Evolutionary conservation across 2,329 filamentous ascomycete species (phyloP).

Genomic region (Hymenoscyphus linearis): DNA sequence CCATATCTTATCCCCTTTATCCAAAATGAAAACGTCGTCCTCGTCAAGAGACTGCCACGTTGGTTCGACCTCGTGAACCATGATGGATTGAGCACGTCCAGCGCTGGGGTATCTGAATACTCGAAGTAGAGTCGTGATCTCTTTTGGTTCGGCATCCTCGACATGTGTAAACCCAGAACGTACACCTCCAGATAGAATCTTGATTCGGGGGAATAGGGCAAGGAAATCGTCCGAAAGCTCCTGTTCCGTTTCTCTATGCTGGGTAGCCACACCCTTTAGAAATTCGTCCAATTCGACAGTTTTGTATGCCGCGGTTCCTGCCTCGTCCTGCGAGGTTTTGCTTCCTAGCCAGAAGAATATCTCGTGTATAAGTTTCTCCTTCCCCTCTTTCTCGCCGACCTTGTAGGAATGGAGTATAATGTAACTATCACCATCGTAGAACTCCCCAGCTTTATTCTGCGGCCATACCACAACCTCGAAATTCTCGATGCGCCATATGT

Average conservation of each 20-base stretch:
- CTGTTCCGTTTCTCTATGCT: constrained; percentile 60
- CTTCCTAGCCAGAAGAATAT: constrained; percentile 67
- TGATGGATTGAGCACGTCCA: constrained; percentile 42
- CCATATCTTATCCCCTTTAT: constrained; percentile 59
- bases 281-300: constrained; percentile 67
- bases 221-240: constrained; percentile 47
- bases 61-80: constrained; percentile 60
- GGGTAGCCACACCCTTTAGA: constrained; percentile 53
- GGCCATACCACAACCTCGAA: constrained; percentile 62
- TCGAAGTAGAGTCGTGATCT: constrained; percentile 50
- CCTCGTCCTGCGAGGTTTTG: constrained; percentile 63
- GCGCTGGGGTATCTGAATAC: constrained; percentile 52
- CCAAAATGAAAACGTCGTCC: constrained; percentile 60
- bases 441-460: constrained; percentile 49
- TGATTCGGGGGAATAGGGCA: constrained; percentile 53
- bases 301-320: constrained; percentile 65
- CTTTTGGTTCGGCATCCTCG: constrained; percentile 40
- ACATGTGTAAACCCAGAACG: constrained; percentile 60
- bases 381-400: constrained; percentile 40
- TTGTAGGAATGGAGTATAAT: constrained; percentile 58
- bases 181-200: constrained; percentile 57
- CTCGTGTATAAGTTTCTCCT: constrained; percentile 51
- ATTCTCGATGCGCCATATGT: constrained; percentile 62
- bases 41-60: constrained; percentile 59
- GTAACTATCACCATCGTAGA: constrained; percentile 65